Percentiles rank a stretch among this genome's conserved stretches.
Evolutionary conservation across 2,329 filamentous ascomycete species (phyloP).

Genomic region (Oidium heveae): DNA sequence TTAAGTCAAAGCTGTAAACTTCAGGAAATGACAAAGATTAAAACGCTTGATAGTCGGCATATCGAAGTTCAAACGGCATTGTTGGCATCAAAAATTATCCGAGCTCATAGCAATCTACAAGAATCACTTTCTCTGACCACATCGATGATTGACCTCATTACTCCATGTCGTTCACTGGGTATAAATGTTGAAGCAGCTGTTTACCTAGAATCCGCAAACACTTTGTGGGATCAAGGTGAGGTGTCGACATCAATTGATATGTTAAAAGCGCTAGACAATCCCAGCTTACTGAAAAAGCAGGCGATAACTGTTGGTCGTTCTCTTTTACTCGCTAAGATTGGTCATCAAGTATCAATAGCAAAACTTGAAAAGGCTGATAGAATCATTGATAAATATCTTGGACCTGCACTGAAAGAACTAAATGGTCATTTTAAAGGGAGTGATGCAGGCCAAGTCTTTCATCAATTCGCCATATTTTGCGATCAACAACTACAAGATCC

Average conservation of each 20-base stretch:
- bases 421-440: conserved; percentile 38
- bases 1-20: conserved; percentile 46
- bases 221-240: conserved; percentile 86
- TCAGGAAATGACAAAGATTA: conserved; percentile 32
- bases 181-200: conserved; percentile 54
- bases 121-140: conserved; percentile 73
- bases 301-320: conserved; percentile 47
- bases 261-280: conserved; percentile 46
- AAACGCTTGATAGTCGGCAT: conserved; percentile 35
- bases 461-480: conserved; percentile 87
- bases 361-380: conserved; percentile 73
- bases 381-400: conserved; percentile 68
- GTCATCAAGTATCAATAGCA: conserved; percentile 70
- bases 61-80: conserved; percentile 58
- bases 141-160: conserved; percentile 53
- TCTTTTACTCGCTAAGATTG: conserved; percentile 66
- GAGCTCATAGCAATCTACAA: conserved; percentile 59
- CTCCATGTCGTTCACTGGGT: conserved; percentile 41
- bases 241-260: conserved; percentile 72
- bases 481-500: conserved; percentile 79
- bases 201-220: conserved; percentile 62
- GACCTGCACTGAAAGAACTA: conserved; percentile 61
- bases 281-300: conserved; percentile 38
- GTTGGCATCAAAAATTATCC: conserved; percentile 46
- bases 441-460: conserved; percentile 70